These are phyloP conservation scores for Aspergillus felis DNA, from an alignment of 2,329 filamentous ascomycete species.

Conservation along the genomic window DNA sequence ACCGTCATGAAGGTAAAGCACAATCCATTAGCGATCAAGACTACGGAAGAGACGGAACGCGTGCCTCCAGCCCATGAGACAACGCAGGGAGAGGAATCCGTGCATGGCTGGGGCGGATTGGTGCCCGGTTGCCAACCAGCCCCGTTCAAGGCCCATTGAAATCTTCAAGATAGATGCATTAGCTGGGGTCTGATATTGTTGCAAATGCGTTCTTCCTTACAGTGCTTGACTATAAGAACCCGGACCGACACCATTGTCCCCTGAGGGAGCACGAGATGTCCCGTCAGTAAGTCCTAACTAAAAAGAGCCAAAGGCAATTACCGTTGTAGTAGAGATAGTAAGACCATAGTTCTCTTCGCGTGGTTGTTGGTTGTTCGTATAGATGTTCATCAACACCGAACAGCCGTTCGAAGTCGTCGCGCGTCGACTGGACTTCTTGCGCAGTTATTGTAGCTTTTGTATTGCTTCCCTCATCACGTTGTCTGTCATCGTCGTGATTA, in stretches of 20 bases:
- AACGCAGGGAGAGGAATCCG: conserved; percentile 34
- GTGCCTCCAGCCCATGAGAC: conserved; percentile 39
- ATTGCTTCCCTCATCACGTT: background rate
- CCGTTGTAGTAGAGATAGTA: conserved; percentile 46
- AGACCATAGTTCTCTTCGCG: conserved; percentile 40
- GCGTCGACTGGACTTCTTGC: conserved; percentile 18
- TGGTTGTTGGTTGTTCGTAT: conserved; percentile 38
- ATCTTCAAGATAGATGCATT: conserved; percentile 18
- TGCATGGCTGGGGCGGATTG: conserved; percentile 27
- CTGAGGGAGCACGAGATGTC: conserved; percentile 10
- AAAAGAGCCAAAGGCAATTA: background rate
- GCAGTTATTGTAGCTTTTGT: background rate
- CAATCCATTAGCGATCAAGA: conserved; percentile 41
- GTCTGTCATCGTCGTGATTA: background rate
- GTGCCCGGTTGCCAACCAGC: conserved; percentile 38
- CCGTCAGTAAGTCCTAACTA: background rate
- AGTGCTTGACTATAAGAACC: conserved; percentile 40
- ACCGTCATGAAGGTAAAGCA: conserved; percentile 42
- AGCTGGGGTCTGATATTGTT: background rate
- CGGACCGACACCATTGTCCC: conserved; percentile 43
- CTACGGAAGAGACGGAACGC: conserved; percentile 35
- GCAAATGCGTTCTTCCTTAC: conserved; percentile 12
- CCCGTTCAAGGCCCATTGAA: conserved; percentile 39
- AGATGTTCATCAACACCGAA: conserved; percentile 36
- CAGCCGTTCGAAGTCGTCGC: conserved; percentile 32